These are phyloP conservation scores for Skeletonema marinoi DNA, from an alignment of 108 stramenopile species.

Conservation along the genomic window DNA sequence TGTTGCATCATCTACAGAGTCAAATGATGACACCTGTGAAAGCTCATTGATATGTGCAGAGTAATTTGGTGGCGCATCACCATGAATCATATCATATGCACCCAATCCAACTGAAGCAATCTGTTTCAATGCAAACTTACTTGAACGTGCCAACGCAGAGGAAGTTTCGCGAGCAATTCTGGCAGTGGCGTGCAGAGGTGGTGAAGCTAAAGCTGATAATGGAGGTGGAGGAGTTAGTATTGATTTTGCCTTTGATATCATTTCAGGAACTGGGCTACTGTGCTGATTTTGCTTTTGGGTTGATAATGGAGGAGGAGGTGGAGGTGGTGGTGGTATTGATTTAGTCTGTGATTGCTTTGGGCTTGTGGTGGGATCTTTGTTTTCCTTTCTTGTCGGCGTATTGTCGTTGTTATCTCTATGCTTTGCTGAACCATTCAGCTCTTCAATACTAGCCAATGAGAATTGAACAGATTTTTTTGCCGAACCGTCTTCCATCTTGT, in stretches of 20 bases:
- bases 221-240: constrained; percentile 3
- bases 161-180: constrained; percentile 24
- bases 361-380: neutral
- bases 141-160: constrained; percentile 18
- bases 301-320: neutral
- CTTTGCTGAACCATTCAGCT: constrained; percentile 1
- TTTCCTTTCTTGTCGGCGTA: neutral
- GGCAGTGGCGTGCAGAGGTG: constrained; percentile 1
- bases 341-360: neutral
- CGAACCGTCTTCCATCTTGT: neutral
- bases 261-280: neutral
- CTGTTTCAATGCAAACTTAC: constrained; percentile 30
- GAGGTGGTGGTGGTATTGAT: neutral
- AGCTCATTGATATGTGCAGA: neutral
- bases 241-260: neutral
- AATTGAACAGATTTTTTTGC: neutral
- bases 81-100: constrained; percentile 17
- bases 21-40: neutral
- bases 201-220: neutral
- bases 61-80: neutral
- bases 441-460: neutral
- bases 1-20: constrained; percentile 13
- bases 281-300: too few species aligned
- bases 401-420: neutral
- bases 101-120: constrained; percentile 28